These are phyloP conservation scores for Candida verbasci DNA, from an alignment of 805 yeast species.

Conservation along the genomic window DNA sequence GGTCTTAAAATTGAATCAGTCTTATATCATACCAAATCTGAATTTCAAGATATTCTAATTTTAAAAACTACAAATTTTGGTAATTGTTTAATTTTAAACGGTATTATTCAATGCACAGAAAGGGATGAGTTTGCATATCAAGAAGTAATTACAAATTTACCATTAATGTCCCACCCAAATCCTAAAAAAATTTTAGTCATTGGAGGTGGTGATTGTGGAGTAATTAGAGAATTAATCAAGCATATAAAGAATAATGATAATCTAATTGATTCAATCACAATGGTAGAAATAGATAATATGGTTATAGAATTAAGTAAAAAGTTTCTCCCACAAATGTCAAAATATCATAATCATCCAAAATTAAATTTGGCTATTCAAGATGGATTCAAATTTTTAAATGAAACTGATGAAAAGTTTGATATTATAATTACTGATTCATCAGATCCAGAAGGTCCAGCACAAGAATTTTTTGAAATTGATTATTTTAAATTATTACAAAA, in stretches of 20 bases:
- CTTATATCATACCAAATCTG: slow-evolving; percentile 62
- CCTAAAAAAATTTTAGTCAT: slow-evolving; percentile 80
- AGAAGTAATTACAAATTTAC: slow-evolving; percentile 84
- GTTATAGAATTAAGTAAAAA: slow-evolving; percentile 70
- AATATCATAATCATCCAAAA: slow-evolving; percentile 56
- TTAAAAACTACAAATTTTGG: slow-evolving; percentile 76
- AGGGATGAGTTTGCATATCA: slow-evolving; percentile 92
- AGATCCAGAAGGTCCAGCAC: slow-evolving; percentile 96
- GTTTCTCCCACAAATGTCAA: slow-evolving; percentile 75
- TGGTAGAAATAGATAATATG: slow-evolving; percentile 86
- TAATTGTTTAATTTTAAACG: slow-evolving; percentile 84
- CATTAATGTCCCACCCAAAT: slow-evolving; percentile 68
- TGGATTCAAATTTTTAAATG: slow-evolving; percentile 73
- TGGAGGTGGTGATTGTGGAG: slow-evolving; percentile 98
- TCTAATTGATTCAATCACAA: slow-evolving; percentile 53
- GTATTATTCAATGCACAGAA: slow-evolving; percentile 87
- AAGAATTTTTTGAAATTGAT: slow-evolving; percentile 72
- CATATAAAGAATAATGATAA: slow-evolving; percentile 44
- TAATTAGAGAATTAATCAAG: slow-evolving; percentile 80
- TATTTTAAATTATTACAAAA: slow-evolving; percentile 66
- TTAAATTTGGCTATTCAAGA: slow-evolving; percentile 69
- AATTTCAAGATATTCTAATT: slow-evolving; percentile 77
- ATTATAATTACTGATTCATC: slow-evolving; percentile 88
- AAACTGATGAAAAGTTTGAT: slow-evolving; percentile 52
- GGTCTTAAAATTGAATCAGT: slow-evolving; percentile 58